Percentiles rank a stretch among this genome's conserved stretches.
These are phyloP conservation scores for Talaromyces albobiverticillius DNA, from an alignment of 2,329 filamentous ascomycete species.

Conservation along the genomic window DNA sequence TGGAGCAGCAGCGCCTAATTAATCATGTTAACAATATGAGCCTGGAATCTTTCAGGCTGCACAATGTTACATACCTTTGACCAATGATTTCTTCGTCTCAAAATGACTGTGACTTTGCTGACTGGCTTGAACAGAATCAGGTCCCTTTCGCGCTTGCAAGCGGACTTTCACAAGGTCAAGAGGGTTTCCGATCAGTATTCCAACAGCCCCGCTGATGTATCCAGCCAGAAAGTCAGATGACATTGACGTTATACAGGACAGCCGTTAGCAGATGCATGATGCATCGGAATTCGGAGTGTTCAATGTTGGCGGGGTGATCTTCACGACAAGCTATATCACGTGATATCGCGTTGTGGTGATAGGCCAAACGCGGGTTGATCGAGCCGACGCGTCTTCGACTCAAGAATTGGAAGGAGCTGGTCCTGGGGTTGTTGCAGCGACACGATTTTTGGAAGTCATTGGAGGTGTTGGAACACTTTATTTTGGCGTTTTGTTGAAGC, in stretches of 20 bases:
- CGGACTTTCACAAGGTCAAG: conserved; percentile 77
- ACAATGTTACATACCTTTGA: conserved; percentile 31
- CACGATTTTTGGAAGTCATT: conserved; percentile 5
- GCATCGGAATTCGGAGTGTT: too few species aligned
- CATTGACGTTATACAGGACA: conserved; percentile 50
- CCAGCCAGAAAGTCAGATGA: conserved; percentile 92
- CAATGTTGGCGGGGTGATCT: conserved; percentile 6
- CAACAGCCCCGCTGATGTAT: conserved; percentile 79
- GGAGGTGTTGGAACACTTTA: background rate
- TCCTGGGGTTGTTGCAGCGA: background rate
- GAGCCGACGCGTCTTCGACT: conserved; percentile 7
- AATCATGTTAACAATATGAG: background rate
- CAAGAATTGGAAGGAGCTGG: background rate
- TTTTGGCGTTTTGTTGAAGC: background rate
- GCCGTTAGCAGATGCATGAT: background rate
- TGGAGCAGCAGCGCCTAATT: conserved; percentile 72
- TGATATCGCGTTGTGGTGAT: conserved; percentile 23
- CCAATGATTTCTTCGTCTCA: conserved; percentile 33
- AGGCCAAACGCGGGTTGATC: conserved; percentile 7
- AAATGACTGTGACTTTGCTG: conserved; percentile 26
- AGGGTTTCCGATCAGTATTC: conserved; percentile 86
- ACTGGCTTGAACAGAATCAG: conserved; percentile 3
- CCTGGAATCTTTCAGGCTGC: background rate
- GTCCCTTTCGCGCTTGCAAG: conserved; percentile 57
- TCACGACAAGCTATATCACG: conserved; percentile 16